Evolutionary conservation across 345 rosid species (phyloP).

Genomic region (Chamaenerion angustifolium): DNA sequence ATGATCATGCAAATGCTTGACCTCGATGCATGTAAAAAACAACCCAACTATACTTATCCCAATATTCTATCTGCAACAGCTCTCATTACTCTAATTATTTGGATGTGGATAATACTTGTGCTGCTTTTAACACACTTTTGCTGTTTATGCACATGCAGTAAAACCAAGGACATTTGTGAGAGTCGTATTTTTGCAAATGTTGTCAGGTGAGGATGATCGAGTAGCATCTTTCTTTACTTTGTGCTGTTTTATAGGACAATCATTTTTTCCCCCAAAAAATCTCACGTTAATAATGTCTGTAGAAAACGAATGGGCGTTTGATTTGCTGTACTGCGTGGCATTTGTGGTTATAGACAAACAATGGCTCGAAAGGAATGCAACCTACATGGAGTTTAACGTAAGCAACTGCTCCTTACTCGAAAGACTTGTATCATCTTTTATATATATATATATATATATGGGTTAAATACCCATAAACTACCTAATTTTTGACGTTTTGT

Average conservation of each 20-base stretch:
- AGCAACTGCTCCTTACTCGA: slow-evolving; percentile 12
- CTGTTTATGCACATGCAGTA: slow-evolving; percentile 26
- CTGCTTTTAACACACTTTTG: background rate
- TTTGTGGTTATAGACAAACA: slow-evolving; percentile 85
- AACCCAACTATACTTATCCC: slow-evolving; percentile 1
- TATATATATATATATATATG: too few relatives aligned
- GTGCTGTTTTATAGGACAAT: too few relatives aligned
- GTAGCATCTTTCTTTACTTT: background rate
- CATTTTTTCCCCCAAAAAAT: too few relatives aligned
- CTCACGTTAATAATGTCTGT: slow-evolving; percentile 3
- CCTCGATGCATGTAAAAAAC: slow-evolving; percentile 64
- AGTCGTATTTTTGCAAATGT: slow-evolving; percentile 64
- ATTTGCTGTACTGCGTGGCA: slow-evolving; percentile 82
- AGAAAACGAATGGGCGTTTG: slow-evolving; percentile 94
- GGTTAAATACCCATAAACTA: too few relatives aligned
- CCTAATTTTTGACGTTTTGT: too few relatives aligned
- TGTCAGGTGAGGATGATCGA: slow-evolving; percentile 42
- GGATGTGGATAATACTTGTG: too few relatives aligned
- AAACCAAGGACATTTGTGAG: slow-evolving; percentile 69
- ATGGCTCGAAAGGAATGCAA: slow-evolving; percentile 82
- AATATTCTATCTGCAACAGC: background rate
- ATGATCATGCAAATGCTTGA: slow-evolving; percentile 98
- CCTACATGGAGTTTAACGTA: slow-evolving; percentile 95
- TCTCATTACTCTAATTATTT: background rate
- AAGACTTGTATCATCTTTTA: background rate